Conservation (phyloP, 768 basidiomycete species). For the Panaeolus cyanescens region DNA sequence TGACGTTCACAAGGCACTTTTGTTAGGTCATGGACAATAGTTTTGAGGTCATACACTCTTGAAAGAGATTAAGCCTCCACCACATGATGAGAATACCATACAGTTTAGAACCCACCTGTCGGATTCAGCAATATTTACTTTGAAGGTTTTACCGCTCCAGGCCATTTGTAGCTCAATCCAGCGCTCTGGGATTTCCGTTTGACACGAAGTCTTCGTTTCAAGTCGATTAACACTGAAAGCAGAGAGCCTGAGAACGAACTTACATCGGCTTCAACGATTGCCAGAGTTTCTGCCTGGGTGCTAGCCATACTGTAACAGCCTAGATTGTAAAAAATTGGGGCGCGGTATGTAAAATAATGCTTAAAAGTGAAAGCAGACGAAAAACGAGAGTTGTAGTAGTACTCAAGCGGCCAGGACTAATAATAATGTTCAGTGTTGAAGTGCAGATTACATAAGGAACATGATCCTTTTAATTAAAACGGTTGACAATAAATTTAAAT, state of each 20-base stretch:
- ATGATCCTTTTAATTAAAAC: too few species aligned
- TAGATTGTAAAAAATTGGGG: too few species aligned
- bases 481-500: too few species aligned
- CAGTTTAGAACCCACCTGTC: slow-evolving; percentile 57
- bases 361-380: too few species aligned
- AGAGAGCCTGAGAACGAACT: background rate
- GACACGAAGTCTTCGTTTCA: background rate
- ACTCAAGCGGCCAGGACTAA: too few species aligned
- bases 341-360: too few species aligned
- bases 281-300: background rate
- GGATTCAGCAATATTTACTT: slow-evolving; percentile 71
- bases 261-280: background rate
- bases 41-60: slow-evolving; percentile 84
- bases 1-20: slow-evolving; percentile 82
- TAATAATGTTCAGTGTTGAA: too few species aligned
- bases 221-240: too few species aligned
- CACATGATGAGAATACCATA: background rate
- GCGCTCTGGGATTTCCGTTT: slow-evolving; percentile 31
- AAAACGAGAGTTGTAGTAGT: too few species aligned
- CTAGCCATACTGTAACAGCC: background rate
- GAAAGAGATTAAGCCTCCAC: slow-evolving; percentile 6
- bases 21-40: slow-evolving; percentile 64
- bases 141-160: slow-evolving; percentile 70
- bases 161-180: slow-evolving; percentile 72
- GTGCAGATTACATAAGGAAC: too few species aligned